Evolutionary conservation across 2,329 filamentous ascomycete species (phyloP).

Genomic region (Pseudocercospora cruenta): DNA sequence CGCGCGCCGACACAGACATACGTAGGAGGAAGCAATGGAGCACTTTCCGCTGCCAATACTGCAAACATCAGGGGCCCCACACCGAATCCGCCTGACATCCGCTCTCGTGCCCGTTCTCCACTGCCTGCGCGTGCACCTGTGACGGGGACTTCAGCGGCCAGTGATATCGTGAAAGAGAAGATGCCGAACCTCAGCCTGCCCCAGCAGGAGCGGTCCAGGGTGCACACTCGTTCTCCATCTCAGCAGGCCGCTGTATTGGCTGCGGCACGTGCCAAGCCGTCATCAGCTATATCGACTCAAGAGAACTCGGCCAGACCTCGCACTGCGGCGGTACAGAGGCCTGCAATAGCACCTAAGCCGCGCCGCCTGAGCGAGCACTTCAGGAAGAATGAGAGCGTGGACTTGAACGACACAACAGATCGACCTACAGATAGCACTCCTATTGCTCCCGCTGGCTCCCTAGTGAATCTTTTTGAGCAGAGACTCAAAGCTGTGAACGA

Average conservation of each 20-base stretch:
- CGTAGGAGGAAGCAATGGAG: slow-evolving; percentile 22
- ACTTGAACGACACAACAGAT: slow-evolving; percentile 10
- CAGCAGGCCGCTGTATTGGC: slow-evolving; percentile 36
- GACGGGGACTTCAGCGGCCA: slow-evolving; percentile 12
- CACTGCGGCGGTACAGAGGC: slow-evolving; percentile 20
- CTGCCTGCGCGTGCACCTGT: slow-evolving; percentile 9
- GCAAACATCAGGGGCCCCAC: slow-evolving; percentile 33
- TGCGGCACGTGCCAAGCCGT: slow-evolving; percentile 28
- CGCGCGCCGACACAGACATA: slow-evolving; percentile 16
- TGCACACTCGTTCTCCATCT: slow-evolving; percentile 30
- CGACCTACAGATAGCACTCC: slow-evolving; percentile 29
- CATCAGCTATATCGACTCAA: slow-evolving; percentile 1
- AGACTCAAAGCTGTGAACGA: slow-evolving; percentile 34
- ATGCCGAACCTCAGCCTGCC: slow-evolving; percentile 17
- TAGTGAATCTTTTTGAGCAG: slow-evolving; percentile 72
- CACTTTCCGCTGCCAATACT: slow-evolving; percentile 44
- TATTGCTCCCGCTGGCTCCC: slow-evolving; percentile 60
- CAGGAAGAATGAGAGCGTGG: slow-evolving; percentile 9
- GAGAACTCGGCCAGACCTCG: slow-evolving; percentile 10
- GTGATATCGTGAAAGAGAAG: slow-evolving; percentile 12
- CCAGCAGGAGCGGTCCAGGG: slow-evolving; percentile 9
- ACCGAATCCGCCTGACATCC: slow-evolving; percentile 24
- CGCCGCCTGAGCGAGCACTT: slow-evolving; percentile 30
- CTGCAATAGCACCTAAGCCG: slow-evolving; percentile 36
- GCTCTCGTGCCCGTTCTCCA: slow-evolving; percentile 19